These are phyloP conservation scores for Boletus vermiculosoides DNA, from an alignment of 768 basidiomycete species.

Conservation along the genomic window DNA sequence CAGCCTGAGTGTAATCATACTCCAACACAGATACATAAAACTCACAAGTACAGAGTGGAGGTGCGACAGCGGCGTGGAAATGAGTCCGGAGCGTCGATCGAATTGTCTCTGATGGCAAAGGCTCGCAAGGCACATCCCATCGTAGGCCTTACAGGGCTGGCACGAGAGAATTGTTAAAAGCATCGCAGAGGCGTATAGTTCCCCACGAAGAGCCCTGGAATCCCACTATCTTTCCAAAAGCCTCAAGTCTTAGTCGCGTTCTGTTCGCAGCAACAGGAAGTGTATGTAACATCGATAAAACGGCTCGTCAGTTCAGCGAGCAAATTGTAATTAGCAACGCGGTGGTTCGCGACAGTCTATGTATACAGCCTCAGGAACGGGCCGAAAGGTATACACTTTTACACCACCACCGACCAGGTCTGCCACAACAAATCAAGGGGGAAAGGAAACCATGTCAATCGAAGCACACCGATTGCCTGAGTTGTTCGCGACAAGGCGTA, in stretches of 20 bases:
- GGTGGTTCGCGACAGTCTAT: slow-evolving; percentile 36
- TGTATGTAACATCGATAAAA: slow-evolving; percentile 4
- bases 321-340: slow-evolving; percentile 35
- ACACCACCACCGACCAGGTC: slow-evolving; percentile 40
- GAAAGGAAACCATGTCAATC: background rate
- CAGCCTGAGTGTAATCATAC: slow-evolving; percentile 1
- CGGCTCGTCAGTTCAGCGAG: slow-evolving; percentile 9
- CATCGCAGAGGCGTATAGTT: slow-evolving; percentile 37
- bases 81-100: slow-evolving; percentile 37
- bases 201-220: slow-evolving; percentile 32
- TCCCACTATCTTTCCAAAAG: slow-evolving; percentile 38
- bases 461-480: slow-evolving; percentile 26
- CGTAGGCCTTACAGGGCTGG: slow-evolving; percentile 35
- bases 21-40: background rate
- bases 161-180: slow-evolving; percentile 34
- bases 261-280: slow-evolving; percentile 27
- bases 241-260: slow-evolving; percentile 42
- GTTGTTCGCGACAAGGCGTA: slow-evolving; percentile 26
- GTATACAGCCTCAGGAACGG: slow-evolving; percentile 43
- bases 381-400: slow-evolving; percentile 48
- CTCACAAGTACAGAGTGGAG: slow-evolving; percentile 32
- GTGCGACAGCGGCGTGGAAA: slow-evolving; percentile 36
- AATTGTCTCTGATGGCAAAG: slow-evolving; percentile 47
- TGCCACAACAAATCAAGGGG: slow-evolving; percentile 28
- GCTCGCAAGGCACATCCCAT: slow-evolving; percentile 32